A percentile compares a stretch with the other conserved stretches of the same genome.
phyloP scores from a whole-genome alignment of 345 rosid species.

The Pistacia vera region DNA sequence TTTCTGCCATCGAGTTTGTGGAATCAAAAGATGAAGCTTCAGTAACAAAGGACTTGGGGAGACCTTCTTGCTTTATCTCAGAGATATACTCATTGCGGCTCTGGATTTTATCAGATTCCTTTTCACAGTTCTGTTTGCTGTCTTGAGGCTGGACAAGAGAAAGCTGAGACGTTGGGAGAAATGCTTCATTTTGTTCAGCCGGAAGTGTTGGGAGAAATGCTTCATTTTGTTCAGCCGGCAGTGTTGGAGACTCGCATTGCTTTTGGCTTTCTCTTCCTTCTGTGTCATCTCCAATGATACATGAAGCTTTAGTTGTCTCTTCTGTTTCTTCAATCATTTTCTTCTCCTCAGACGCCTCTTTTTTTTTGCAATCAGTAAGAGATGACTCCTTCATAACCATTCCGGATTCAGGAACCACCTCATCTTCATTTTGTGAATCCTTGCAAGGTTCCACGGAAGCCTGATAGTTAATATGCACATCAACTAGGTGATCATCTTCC shows the following conservation, averaged over 20 bases:
- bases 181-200: conserved; percentile 17
- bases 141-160: conserved; percentile 18
- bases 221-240: conserved; percentile 18
- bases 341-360: conserved; percentile 28
- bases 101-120: conserved; percentile 8
- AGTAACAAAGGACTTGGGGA: conserved; percentile 13
- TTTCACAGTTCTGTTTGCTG: conserved; percentile 13
- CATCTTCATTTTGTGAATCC: conserved; percentile 22
- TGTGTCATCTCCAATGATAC: background rate
- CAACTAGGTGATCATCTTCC: conserved; percentile 21
- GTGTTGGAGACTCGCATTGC: conserved; percentile 1
- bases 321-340: conserved; percentile 18
- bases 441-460: conserved; percentile 15
- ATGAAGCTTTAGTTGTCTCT: conserved; percentile 14
- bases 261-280: conserved; percentile 8
- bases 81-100: conserved; percentile 9
- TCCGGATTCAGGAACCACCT: conserved; percentile 13
- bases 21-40: conserved; percentile 18
- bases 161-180: background rate
- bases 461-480: conserved; percentile 12
- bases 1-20: conserved; percentile 11
- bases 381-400: conserved; percentile 11
- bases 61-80: conserved; percentile 23
- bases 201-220: background rate
- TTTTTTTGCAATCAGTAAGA: conserved; percentile 10